Evolutionary conservation across 2,329 filamentous ascomycete species (phyloP), one percentile per base, ranked within the genome.

Genomic region (Aspergillus phoenicis): DNA sequence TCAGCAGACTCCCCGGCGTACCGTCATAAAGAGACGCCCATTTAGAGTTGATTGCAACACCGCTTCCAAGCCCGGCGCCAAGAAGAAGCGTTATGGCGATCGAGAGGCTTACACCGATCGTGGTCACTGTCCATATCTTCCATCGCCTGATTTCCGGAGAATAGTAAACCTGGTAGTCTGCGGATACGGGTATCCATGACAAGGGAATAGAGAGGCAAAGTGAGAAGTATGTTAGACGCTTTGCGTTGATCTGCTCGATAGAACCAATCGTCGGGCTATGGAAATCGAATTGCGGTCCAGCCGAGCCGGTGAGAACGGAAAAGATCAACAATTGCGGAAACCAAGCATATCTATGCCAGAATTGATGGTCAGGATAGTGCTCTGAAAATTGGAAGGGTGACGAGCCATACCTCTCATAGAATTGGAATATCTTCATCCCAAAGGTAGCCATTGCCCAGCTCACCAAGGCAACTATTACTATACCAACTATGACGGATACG

Each of bases 161-260:
- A 59, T 79, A 78, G 63, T 81, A 80, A 43, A 80, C 78, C 47
- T 77, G 80, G 63, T 79, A 80, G 61, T 81, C 79, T 6, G 77
- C 75, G 13, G 72, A 72, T 5, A 73, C 64, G 1, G 74, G 74
- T 0, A 73, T 66, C 73, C 75, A 77, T 3, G 74, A 67, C 10
- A 79, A 70, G 6, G 70, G 64, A 1, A 72, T 67, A 0, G 77
- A 77, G 15, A 78, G 61, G 20, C 72, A 72, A 2, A 78, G 66
- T 0, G 75, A 75, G 59, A 78, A 72, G 52, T 75, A 78, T 1
- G 71, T 72, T 8, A 77, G 48, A 5, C 76, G 71, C 26, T 77
- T 77, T 17, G 72, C 77, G n/a, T 70, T 71, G 4, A 78, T 57
- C 3, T 70, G 67, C 5, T 65, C 63, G 3, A 63, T 47, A 0